Conservation (phyloP, 225 moss, liverwort and hornwort species). For the Physcomitrium patens region DNA sequence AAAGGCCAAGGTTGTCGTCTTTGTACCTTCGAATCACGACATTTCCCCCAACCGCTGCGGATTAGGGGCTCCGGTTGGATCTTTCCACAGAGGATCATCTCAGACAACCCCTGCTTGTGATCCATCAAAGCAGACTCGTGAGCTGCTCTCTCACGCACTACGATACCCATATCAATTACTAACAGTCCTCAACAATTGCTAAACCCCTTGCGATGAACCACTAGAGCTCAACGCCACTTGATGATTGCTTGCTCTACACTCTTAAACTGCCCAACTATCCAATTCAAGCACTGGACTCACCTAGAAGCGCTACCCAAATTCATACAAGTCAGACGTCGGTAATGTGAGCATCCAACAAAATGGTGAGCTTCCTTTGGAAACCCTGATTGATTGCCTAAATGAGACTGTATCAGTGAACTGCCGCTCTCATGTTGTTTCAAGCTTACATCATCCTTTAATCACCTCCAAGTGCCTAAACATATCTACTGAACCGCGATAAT, state of each 20-base stretch:
- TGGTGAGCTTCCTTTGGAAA: constrained; percentile 21
- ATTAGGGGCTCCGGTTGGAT: constrained; percentile 59
- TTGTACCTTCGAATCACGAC: constrained; percentile 72
- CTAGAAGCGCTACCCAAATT: too few relatives aligned
- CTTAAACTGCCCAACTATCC: too few relatives aligned
- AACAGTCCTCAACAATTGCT: too few relatives aligned
- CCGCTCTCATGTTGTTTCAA: constrained; percentile 19
- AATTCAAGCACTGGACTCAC: neutral
- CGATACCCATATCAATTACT: constrained; percentile 39
- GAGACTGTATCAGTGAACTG: neutral
- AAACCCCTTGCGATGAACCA: too few relatives aligned
- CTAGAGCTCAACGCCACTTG: too few relatives aligned
- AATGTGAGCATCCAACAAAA: too few relatives aligned
- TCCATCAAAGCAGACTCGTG: constrained; percentile 48
- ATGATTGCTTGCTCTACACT: too few relatives aligned
- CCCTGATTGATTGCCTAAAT: neutral
- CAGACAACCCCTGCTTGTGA: neutral
- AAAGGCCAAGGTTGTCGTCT: too few relatives aligned
- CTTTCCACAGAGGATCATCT: constrained; percentile 15
- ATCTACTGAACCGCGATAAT: constrained; percentile 3
- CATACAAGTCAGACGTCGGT: neutral
- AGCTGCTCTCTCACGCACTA: constrained; percentile 38
- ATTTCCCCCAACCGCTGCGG: constrained; percentile 78
- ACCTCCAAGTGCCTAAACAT: neutral
- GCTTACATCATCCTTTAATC: neutral